These are phyloP conservation scores for Aspergillus sp. DNA, from an alignment of 2,329 filamentous ascomycete species.

Conservation along the genomic window DNA sequence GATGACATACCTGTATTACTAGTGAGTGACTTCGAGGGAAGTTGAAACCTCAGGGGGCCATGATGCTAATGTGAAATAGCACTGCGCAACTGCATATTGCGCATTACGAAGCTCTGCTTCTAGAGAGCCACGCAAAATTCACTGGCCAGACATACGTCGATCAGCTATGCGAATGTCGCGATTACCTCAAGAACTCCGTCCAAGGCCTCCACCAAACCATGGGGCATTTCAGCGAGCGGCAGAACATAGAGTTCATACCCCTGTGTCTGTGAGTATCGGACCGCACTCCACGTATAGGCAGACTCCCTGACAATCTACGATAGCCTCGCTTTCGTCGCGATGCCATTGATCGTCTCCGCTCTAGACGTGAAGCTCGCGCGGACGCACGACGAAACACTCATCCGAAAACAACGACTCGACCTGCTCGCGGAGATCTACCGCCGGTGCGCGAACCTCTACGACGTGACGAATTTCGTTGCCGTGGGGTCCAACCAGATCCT, in stretches of 20 bases:
- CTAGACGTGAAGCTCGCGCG: conserved; percentile 5
- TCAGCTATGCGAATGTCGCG: conserved; percentile 3
- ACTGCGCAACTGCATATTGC: conserved; percentile 1
- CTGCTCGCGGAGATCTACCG: conserved; percentile 5
- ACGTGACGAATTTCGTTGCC: conserved; percentile 7
- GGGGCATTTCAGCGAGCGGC: conserved; percentile 4
- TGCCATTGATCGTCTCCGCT: conserved; percentile 5
- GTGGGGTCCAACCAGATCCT: conserved; percentile 8
- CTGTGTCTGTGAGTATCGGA: conserved; percentile 4
- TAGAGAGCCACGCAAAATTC: conserved; percentile 7
- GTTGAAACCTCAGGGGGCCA: not conserved
- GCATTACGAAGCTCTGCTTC: conserved; percentile 7
- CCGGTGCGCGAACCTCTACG: conserved; percentile 1
- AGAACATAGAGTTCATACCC: conserved; percentile 5
- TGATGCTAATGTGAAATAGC: not conserved
- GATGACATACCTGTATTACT: conserved; percentile 8
- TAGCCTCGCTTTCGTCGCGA: conserved; percentile 5
- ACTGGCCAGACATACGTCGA: conserved; percentile 3
- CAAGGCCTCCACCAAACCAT: conserved; percentile 3
- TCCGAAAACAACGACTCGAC: not conserved
- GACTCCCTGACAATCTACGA: too few relatives aligned
- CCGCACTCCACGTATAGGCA: too few relatives aligned
- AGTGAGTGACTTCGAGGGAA: conserved; percentile 5
- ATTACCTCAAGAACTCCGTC: conserved; percentile 5
- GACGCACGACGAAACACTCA: conserved; percentile 1